These are phyloP conservation scores for Trypanosoma lewisi DNA, from an alignment of 208 protist species.

Conservation along the genomic window DNA sequence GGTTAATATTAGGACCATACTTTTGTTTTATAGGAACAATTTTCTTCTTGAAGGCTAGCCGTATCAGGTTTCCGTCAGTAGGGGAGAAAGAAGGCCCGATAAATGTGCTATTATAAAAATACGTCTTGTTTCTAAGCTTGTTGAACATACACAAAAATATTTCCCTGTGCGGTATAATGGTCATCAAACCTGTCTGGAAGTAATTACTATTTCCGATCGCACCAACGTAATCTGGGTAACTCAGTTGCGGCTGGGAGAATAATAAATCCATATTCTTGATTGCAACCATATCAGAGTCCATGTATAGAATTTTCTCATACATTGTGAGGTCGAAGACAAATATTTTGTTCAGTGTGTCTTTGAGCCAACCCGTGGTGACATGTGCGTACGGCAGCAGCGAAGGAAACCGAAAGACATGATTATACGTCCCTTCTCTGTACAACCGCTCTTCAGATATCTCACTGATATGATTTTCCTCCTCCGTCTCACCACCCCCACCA, in stretches of 20 bases:
- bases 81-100: constrained; percentile 14
- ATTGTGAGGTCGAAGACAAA: constrained; percentile 41
- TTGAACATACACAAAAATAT: constrained; percentile 24
- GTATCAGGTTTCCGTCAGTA: constrained; percentile 30
- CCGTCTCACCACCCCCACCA: no score
- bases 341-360: constrained; percentile 37
- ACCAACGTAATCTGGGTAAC: constrained; percentile 7
- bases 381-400: constrained; percentile 2
- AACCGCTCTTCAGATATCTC: constrained; percentile 12
- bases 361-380: background rate
- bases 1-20: constrained; percentile 33
- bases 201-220: constrained; percentile 27
- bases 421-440: constrained; percentile 10
- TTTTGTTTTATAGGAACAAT: constrained; percentile 15
- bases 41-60: constrained; percentile 12
- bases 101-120: constrained; percentile 3
- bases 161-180: constrained; percentile 19
- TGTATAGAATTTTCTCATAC: constrained; percentile 37
- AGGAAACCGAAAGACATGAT: constrained; percentile 28
- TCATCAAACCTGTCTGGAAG: constrained; percentile 42
- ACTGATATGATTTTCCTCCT: constrained; percentile 20
- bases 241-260: constrained; percentile 11
- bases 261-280: constrained; percentile 19
- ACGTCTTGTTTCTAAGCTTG: constrained; percentile 1
- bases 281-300: constrained; percentile 41